Conservation (phyloP, 495 filamentous ascomycete genomes). For the Penicillium cinerascens region DNA sequence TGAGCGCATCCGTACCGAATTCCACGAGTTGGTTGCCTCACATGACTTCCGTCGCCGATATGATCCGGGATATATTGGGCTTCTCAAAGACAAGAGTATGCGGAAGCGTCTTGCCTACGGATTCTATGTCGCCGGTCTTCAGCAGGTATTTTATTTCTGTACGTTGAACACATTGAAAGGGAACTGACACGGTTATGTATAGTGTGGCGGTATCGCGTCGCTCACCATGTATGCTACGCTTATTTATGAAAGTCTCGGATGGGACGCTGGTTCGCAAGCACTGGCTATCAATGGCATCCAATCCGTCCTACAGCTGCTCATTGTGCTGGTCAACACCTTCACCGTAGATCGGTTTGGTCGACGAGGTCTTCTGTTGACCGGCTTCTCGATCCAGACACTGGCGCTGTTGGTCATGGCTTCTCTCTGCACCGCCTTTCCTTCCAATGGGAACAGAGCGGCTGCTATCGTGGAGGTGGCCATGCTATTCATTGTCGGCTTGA, state of each 20-base stretch:
- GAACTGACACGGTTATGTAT: too few species aligned
- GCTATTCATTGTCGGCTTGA: conserved; percentile 36
- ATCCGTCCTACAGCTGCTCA: conserved; percentile 33
- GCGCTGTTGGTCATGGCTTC: conserved; percentile 31
- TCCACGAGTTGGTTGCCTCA: conserved; percentile 34
- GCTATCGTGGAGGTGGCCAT: conserved; percentile 34
- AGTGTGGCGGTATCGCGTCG: conserved; percentile 18
- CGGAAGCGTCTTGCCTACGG: conserved; percentile 34
- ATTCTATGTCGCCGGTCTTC: conserved; percentile 32
- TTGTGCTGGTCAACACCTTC: conserved; percentile 38
- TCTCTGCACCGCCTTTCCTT: conserved; percentile 31
- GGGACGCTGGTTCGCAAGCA: conserved; percentile 31
- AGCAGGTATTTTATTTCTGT: too few species aligned
- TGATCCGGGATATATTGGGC: conserved; percentile 26
- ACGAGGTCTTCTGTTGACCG: conserved; percentile 27
- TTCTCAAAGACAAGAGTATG: conserved; percentile 32
- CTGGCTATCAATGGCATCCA: conserved; percentile 37
- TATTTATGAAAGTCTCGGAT: conserved; percentile 38
- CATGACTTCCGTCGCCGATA: conserved; percentile 29
- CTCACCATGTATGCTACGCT: conserved; percentile 36
- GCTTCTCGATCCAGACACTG: conserved; percentile 31
- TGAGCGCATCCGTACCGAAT: conserved; percentile 31
- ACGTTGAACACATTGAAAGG: too few species aligned
- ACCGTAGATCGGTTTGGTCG: conserved; percentile 37
- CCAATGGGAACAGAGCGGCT: conserved; percentile 31